Percentiles rank a stretch among this genome's conserved stretches.
These are phyloP conservation scores for Naganishia randhawae DNA, from an alignment of 768 basidiomycete species.

Conservation along the genomic window DNA sequence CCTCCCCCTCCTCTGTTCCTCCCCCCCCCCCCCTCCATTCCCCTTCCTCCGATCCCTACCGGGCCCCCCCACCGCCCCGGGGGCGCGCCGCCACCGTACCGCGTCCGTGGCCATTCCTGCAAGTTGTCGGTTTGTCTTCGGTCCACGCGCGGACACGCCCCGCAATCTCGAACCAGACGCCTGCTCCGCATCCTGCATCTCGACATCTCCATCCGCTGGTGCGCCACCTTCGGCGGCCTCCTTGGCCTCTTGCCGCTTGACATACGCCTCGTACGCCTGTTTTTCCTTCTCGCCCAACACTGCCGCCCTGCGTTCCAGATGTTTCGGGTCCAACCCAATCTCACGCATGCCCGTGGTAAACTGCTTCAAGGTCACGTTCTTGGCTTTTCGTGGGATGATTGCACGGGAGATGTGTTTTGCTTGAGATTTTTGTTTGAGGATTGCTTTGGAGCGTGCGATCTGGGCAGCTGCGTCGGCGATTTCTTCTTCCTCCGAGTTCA, in stretches of 20 bases:
- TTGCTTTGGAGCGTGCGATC: constrained; percentile 60
- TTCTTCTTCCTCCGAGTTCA: constrained; percentile 64
- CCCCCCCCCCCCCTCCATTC: too few species aligned
- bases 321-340: constrained; percentile 82
- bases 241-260: constrained; percentile 56
- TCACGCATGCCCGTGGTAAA: constrained; percentile 76
- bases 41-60: too few species aligned
- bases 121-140: constrained; percentile 60
- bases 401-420: constrained; percentile 82
- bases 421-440: constrained; percentile 62
- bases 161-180: not conserved
- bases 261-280: constrained; percentile 55
- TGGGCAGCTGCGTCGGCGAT: constrained; percentile 62
- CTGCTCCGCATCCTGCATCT: constrained; percentile 48
- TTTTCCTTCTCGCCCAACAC: constrained; percentile 58
- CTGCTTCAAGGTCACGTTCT: constrained; percentile 66
- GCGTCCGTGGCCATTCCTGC: constrained; percentile 73
- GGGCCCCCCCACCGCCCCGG: too few species aligned
- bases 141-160: constrained; percentile 22
- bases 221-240: constrained; percentile 53
- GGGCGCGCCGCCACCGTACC: too few species aligned
- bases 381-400: constrained; percentile 65
- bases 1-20: too few species aligned
- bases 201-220: constrained; percentile 59
- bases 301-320: constrained; percentile 81